Evolutionary conservation across 2,329 filamentous ascomycete species (phyloP), one percentile per base, ranked within the genome.

Genomic region (Gremmenia infestans): DNA sequence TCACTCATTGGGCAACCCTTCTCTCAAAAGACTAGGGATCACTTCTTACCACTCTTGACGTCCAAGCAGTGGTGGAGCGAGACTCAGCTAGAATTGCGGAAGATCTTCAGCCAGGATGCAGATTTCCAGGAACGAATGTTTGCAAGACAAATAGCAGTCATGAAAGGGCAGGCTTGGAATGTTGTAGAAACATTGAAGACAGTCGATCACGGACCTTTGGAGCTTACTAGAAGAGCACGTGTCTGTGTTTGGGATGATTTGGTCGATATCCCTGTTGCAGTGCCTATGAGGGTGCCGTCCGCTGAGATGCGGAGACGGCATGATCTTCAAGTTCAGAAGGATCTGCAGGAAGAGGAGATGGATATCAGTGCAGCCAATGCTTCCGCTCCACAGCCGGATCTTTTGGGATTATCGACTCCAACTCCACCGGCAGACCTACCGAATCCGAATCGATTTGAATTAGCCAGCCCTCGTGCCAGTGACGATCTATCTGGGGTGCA

Each of bases 61-160:
- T 97, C 92, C 1, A 95, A 92, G 25, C 83, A 89, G 52, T 99
- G 94, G 94, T 99, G 94, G 94, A 89, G 87, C 61, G 91, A 97
- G 65, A 99, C 94, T 4, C 91, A 96, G 67, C 77, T 90, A 57
- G 89, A 91, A 22, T 77, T 99, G 40, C 89, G 94, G 53, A 82
- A 85, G 59, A 86, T 97, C 47, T 99, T 99, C 71, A 87, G 90
- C 63, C 84, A 95, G 69, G 94, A 99, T 71, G 85, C 87, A 2
- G 94, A 99, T 73, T 99, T 99, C 72, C 91, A 97, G 71, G 94
- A 99, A 74, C 88, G 90, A 73, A 99, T 99, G 94, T 99, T 96
- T 74, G 91, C 91, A n/a, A 86, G 90, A 63, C 94, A 99, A 69
- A 95, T 99, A 59, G 93, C 94, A 1, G 94, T 99, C 57, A 96